Evolutionary conservation across 805 yeast genomes (phyloP).

Genomic region (Kodamaea lidongshanica): DNA sequence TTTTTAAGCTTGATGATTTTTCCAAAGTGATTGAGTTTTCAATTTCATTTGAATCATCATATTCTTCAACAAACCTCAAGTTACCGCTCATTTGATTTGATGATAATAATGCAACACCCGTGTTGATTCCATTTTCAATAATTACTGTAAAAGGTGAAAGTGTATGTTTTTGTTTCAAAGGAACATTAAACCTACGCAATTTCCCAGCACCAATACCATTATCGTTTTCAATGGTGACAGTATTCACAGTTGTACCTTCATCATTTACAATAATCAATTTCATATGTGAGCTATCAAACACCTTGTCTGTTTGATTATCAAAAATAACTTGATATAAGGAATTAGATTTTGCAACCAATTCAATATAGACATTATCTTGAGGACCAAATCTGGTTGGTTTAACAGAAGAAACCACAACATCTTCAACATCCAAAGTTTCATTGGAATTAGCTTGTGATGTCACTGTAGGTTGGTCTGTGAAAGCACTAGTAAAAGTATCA

Average conservation of each 20-base stretch:
- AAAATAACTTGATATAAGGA: slow-evolving; percentile 27
- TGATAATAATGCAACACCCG: slow-evolving; percentile 19
- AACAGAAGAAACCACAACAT: background rate
- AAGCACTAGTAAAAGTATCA: too few relatives aligned
- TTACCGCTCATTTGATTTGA: slow-evolving; percentile 19
- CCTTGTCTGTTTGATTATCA: slow-evolving; percentile 20
- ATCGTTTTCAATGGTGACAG: slow-evolving; percentile 24
- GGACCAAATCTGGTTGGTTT: too few relatives aligned
- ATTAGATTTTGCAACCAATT: slow-evolving; percentile 26
- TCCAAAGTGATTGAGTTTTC: background rate
- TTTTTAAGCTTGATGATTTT: too few relatives aligned
- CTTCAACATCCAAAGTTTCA: background rate
- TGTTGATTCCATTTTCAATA: slow-evolving; percentile 16
- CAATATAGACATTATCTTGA: slow-evolving; percentile 14
- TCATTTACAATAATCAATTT: slow-evolving; percentile 25
- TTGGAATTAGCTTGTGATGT: too few relatives aligned
- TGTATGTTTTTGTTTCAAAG: slow-evolving; percentile 24
- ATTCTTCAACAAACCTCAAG: slow-evolving; percentile 11
- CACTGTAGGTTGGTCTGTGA: too few relatives aligned
- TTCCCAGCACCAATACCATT: slow-evolving; percentile 29
- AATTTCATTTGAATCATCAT: slow-evolving; percentile 3
- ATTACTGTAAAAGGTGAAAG: slow-evolving; percentile 29
- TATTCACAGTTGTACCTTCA: slow-evolving; percentile 20
- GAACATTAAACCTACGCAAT: slow-evolving; percentile 28
- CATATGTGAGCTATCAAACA: slow-evolving; percentile 27